Evolutionary conservation across 2,329 filamentous ascomycete genomes (phyloP).

Genomic region (Colletotrichum sp.): DNA sequence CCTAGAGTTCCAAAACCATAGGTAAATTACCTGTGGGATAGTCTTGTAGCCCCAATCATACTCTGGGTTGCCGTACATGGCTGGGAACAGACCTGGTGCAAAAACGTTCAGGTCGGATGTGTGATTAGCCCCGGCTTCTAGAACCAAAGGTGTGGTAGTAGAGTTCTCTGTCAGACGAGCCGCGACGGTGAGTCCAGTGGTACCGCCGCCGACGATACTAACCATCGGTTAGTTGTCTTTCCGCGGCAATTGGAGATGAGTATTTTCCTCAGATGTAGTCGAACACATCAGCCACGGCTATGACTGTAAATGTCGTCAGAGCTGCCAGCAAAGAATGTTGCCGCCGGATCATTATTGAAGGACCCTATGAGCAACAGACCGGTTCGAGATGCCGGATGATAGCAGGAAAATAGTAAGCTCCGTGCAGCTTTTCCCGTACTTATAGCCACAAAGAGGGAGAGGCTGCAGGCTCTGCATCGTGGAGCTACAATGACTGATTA

Average conservation of each 20-base stretch:
- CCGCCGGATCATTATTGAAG: neutral
- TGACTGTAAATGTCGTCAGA: neutral
- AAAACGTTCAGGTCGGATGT: conserved; percentile 18
- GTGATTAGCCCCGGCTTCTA: conserved; percentile 23
- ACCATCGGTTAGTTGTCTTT: conserved; percentile 3
- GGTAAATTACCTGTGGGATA: neutral
- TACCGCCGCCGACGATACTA: conserved; percentile 59
- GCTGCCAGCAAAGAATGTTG: neutral
- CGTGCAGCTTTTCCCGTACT: neutral
- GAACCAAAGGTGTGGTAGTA: neutral
- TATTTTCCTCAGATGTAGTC: conserved; percentile 1
- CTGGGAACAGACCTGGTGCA: conserved; percentile 20
- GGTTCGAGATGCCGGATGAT: neutral
- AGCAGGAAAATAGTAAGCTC: neutral
- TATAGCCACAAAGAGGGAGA: neutral
- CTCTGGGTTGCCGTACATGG: conserved; percentile 23
- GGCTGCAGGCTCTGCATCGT: neutral
- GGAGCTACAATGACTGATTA: neutral
- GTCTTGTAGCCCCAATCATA: conserved; percentile 26
- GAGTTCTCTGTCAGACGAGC: conserved; percentile 46
- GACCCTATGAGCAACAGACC: neutral
- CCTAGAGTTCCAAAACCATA: fast-evolving
- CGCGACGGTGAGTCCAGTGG: conserved; percentile 56
- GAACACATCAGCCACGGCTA: neutral
- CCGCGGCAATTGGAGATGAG: too few species aligned